Base-by-base conservation (phyloP, 768 basidiomycete genomes). In the Naganishia vishniacii region DNA sequence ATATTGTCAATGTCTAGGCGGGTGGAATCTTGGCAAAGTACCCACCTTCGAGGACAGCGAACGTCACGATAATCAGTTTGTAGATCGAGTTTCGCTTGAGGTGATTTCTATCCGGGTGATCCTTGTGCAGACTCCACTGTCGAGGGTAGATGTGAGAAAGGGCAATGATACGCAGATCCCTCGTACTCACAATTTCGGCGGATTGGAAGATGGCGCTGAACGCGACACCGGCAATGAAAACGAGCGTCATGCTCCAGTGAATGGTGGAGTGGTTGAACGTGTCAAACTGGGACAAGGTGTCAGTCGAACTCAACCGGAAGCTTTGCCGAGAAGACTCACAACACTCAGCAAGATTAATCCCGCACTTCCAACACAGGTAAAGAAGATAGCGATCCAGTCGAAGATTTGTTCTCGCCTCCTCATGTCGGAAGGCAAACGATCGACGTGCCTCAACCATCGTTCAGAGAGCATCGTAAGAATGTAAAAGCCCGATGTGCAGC, bases 211-310 rank as follows among this genome's bases (percentile, higher is more conserved):
- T 67, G 41, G 77, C 78, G 3, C 73, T 74, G 29, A 79, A 58
- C 32, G 78, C 79, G 20, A 78, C 71, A 60, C 72, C 72, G 56
- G 76, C 70, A 61, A 80, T 70, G 60, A 80, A 80, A 37, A 80
- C 45, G 20, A 48, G 11, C 6, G 62, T 64, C 56, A 61, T 59
- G 37, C 45, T 37, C 61, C 53, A 71, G 47, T 78, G 77, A 20
- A 75, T 60, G n/a, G 65, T 72, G 20, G 70, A 69, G 61, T 77
- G 70, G 59, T 73, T 65, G 68, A 76, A 74, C 0, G 72, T 69
- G 68, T 75, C 70, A 25, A 76, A 74, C 73, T 74, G 60, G 7
- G n/a, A 18, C 13, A 31, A 58, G 11, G 32, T 12, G 6, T n/a
- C n/a, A n/a, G n/a, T n/a, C n/a, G n/a, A n/a, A n/a, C n/a, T n/a